A percentile compares a stretch with the other conserved stretches of the same genome.
These are phyloP conservation scores for Suillus cothurnatus DNA, from an alignment of 768 basidiomycete genomes.

Conservation along the genomic window DNA sequence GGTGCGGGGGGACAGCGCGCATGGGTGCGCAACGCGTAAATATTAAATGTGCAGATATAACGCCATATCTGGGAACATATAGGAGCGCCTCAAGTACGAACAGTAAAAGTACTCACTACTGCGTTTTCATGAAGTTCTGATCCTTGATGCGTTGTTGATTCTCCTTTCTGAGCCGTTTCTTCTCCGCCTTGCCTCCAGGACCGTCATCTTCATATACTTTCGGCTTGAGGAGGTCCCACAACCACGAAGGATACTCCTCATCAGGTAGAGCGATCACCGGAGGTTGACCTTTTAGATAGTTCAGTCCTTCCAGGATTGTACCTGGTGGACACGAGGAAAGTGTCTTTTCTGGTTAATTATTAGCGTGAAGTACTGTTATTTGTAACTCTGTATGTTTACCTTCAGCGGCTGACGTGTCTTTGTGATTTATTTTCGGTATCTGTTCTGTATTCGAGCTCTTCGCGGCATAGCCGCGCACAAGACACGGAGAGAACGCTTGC, in stretches of 20 bases:
- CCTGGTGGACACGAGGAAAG: constrained; percentile 70
- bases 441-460: constrained; percentile 8
- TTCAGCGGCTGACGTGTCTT: constrained; percentile 17
- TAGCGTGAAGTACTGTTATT: background rate
- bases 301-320: constrained; percentile 77
- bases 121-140: constrained; percentile 84
- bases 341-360: constrained; percentile 25
- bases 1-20: no score
- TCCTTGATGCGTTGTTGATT: constrained; percentile 77
- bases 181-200: constrained; percentile 67
- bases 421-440: constrained; percentile 6
- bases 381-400: constrained; percentile 1
- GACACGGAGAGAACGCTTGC: constrained; percentile 12
- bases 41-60: no score
- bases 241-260: constrained; percentile 86
- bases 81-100: background rate
- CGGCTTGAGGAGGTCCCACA: constrained; percentile 77
- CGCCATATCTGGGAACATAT: background rate
- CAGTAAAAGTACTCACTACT: constrained; percentile 37
- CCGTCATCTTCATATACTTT: constrained; percentile 68
- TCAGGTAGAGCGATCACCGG: constrained; percentile 78
- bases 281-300: constrained; percentile 81
- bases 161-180: constrained; percentile 55
- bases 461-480: constrained; percentile 19
- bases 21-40: no score